Evolutionary conservation across 2,329 filamentous ascomycete genomes (phyloP).

Genomic region (Magnaporthiopsis rhizophila): DNA sequence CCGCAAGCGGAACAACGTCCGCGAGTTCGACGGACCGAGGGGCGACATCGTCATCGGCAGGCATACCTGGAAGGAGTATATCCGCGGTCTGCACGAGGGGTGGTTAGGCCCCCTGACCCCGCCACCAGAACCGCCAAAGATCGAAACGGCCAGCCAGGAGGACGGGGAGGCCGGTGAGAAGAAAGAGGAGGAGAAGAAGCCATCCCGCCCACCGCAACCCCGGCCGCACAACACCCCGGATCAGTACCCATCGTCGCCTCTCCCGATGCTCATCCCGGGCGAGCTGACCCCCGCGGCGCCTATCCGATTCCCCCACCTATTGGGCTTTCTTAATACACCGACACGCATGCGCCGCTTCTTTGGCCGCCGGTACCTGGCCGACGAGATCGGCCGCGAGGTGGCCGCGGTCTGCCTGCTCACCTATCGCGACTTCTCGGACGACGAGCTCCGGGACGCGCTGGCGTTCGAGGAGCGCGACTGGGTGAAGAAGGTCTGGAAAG

Average conservation of each 20-base stretch:
- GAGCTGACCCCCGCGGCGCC: conserved; percentile 66
- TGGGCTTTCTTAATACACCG: conserved; percentile 87
- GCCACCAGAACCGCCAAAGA: conserved; percentile 33
- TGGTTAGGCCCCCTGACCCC: conserved; percentile 81
- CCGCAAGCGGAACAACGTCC: conserved; percentile 58
- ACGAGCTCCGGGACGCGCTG: conserved; percentile 59
- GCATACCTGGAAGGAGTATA: conserved; percentile 96
- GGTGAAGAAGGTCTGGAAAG: conserved; percentile 70
- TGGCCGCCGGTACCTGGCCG: conserved; percentile 75
- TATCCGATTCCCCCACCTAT: conserved; percentile 77
- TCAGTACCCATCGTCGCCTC: conserved; percentile 59
- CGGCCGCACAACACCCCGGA: conserved; percentile 65
- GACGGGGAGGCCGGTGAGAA: conserved; percentile 33
- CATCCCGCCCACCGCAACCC: conserved; percentile 53
- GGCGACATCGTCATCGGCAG: conserved; percentile 87
- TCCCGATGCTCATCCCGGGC: conserved; percentile 59
- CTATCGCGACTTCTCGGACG: conserved; percentile 39
- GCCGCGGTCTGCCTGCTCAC: conserved; percentile 71
- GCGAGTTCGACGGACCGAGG: conserved; percentile 62
- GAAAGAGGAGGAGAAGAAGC: conserved; percentile 41
- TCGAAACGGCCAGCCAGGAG: conserved; percentile 13
- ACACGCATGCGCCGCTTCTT: conserved; percentile 82
- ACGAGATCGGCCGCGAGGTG: conserved; percentile 79
- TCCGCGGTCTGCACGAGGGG: conserved; percentile 87
- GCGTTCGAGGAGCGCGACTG: conserved; percentile 69